Percentiles rank a stretch among this genome's conserved stretches.
These are phyloP conservation scores for Auxenochlorella pyrenoidosa DNA, from an alignment of 139 green algal species.

Conservation along the genomic window DNA sequence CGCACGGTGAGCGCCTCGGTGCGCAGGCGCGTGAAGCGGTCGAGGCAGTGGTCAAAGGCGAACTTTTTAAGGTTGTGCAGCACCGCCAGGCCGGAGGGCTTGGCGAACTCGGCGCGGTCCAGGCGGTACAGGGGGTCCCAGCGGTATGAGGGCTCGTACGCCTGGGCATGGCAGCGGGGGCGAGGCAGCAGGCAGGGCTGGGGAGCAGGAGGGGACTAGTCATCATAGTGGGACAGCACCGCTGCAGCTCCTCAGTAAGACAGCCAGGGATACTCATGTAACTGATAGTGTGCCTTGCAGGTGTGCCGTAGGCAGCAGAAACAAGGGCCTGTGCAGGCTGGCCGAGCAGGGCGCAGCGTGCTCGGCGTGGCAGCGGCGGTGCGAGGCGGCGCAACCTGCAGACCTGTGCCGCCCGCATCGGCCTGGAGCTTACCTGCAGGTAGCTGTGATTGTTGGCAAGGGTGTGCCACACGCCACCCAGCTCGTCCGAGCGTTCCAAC, in stretches of 20 bases:
- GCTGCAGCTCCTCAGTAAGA: too few species aligned
- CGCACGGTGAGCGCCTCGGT: neutral
- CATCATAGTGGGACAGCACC: neutral
- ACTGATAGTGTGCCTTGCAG: too few species aligned
- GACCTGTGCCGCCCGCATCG: too few species aligned
- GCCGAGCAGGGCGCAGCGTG: neutral
- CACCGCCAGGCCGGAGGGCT: neutral
- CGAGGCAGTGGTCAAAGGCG: neutral
- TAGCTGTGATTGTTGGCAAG: constrained; percentile 38
- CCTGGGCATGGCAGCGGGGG: constrained; percentile 3
- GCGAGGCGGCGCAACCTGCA: too few species aligned
- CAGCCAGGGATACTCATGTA: too few species aligned
- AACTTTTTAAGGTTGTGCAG: neutral
- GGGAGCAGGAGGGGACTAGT: neutral
- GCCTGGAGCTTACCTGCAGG: constrained; percentile 45
- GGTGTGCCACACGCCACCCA: constrained; percentile 41
- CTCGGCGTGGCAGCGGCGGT: neutral
- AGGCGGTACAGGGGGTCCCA: constrained; percentile 32
- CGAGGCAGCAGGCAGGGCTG: neutral
- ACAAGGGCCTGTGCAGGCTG: neutral
- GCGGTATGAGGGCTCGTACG: constrained; percentile 42
- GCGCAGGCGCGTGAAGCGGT: neutral
- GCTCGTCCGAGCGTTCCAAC: constrained; percentile 16
- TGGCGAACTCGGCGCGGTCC: neutral
- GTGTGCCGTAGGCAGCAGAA: too few species aligned